Evolutionary conservation across 1,284 basidiomycete genomes (phyloP), one percentile per base, ranked within the genome.

Genomic region (Apiotrichum akiyoshidainum): DNA sequence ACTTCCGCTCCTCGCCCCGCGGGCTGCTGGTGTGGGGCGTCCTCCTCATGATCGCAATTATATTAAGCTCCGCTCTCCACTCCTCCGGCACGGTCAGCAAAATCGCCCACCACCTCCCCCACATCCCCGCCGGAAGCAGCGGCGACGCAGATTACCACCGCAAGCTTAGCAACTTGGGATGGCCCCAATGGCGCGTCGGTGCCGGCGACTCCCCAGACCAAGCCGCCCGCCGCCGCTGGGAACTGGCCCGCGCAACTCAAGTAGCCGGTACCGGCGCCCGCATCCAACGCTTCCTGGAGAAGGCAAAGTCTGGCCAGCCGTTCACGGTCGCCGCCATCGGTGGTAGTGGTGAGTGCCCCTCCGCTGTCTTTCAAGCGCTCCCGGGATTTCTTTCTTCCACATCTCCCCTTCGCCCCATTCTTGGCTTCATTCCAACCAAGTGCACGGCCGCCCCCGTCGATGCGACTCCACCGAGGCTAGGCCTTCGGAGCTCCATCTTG

Each of bases 291-390:
- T 75, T 75, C 52, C 58, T 75, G 21, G 69, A 69, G 22, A 76
- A 75, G 54, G 72, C 72, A 14, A 54, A 58, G 35, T 64, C 61
- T 13, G 71, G 75, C 0, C 52, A 66, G 47, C 65, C 69, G 3
- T 68, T 74, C 51, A 71, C 68, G 1, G 73, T 76, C 3, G 66
- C 69, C 13, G 70, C 73, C 11, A 68, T 76, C 46, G 75, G 75
- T 5, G 75, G 75, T 7, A 70, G 68, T 56, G 72, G 70, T 75
- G 44, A 54, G 67, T 65, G 9, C 26, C 26, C 26, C 26, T 31
- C 26, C 26, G 3, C 26, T 4, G 26, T 31, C 26, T 31, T 31
- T 7, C 26, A 3, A 31, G 26, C 26, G 3, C 26, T 31, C 26
- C 26, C 26, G 26, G n/a, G n/a, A n/a, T n/a, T 31, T 31, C 4